Conservation (phyloP, 352 stramenopile genomes). For the Globisporangium mamillatum region DNA sequence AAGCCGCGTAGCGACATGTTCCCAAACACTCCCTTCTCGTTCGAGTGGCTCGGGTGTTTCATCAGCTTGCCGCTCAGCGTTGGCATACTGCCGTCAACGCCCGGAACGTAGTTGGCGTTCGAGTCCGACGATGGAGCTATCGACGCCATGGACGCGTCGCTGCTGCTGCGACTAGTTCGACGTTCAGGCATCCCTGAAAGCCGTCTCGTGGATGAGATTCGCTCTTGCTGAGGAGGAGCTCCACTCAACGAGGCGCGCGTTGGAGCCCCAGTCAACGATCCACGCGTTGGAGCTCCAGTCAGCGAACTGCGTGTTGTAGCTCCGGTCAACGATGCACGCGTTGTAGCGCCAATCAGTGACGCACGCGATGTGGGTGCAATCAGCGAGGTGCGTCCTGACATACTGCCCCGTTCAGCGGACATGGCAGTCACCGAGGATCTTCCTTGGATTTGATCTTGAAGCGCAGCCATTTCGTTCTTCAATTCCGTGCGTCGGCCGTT, state of each 20-base stretch:
- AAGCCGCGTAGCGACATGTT: conserved; percentile 79
- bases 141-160: conserved; percentile 53
- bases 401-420: conserved; percentile 21
- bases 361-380: conserved; percentile 18
- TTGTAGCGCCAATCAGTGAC: conserved; percentile 19
- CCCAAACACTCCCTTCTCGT: conserved; percentile 72
- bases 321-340: background rate
- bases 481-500: conserved; percentile 54
- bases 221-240: conserved; percentile 10
- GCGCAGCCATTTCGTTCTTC: conserved; percentile 71
- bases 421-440: conserved; percentile 26
- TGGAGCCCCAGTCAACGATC: background rate
- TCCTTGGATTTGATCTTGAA: conserved; percentile 45
- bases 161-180: conserved; percentile 41
- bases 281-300: conserved; percentile 3
- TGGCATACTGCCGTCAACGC: conserved; percentile 30
- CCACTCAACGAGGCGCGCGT: conserved; percentile 10
- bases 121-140: conserved; percentile 50
- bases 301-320: conserved; percentile 2
- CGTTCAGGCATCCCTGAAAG: conserved; percentile 34
- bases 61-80: conserved; percentile 52
- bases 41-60: conserved; percentile 77
- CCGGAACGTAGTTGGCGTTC: conserved; percentile 27
- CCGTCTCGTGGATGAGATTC: conserved; percentile 6
- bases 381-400: conserved; percentile 34